A percentile compares a stretch with the other conserved stretches of the same genome.
Evolutionary conservation across 1,284 basidiomycete genomes (phyloP).

Genomic region (Austropuccinia psidii): DNA sequence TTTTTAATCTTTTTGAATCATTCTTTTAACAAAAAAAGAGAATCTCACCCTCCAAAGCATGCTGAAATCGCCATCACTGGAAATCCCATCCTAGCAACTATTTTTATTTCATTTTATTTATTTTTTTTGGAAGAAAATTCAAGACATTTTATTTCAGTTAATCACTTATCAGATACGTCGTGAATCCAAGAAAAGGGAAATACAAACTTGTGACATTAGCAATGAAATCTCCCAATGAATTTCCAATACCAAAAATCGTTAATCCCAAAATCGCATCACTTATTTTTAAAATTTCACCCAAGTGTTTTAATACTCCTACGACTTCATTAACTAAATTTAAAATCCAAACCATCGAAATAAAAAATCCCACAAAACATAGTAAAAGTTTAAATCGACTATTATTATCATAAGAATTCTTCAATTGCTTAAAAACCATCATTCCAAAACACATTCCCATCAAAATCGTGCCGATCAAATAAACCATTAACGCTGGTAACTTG

Average conservation of each 20-base stretch:
- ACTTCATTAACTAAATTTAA: constrained; percentile 92
- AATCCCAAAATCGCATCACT: constrained; percentile 96
- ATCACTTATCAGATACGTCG: no score
- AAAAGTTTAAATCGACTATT: constrained; percentile 3
- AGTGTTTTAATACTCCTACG: constrained; percentile 51
- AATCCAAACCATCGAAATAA: constrained; percentile 85
- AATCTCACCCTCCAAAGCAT: no score
- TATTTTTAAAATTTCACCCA: constrained; percentile 54
- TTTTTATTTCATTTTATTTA: no score
- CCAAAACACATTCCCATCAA: background rate
- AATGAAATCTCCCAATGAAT: constrained; percentile 90
- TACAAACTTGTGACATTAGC: constrained; percentile 72
- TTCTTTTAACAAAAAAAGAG: no score
- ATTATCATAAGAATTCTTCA: background rate
- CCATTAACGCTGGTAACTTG: no score
- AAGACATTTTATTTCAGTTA: no score
- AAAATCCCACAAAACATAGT: constrained; percentile 76
- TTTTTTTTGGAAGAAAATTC: no score
- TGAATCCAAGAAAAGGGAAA: background rate
- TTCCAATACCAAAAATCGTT: constrained; percentile 92
- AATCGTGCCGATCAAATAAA: background rate
- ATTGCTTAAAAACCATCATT: background rate
- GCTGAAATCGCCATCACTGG: no score
- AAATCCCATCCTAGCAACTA: no score
- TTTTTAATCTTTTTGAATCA: no score